Conservation (phyloP, 108 stramenopile species). For the Cyclotella choctawhatcheeana region DNA sequence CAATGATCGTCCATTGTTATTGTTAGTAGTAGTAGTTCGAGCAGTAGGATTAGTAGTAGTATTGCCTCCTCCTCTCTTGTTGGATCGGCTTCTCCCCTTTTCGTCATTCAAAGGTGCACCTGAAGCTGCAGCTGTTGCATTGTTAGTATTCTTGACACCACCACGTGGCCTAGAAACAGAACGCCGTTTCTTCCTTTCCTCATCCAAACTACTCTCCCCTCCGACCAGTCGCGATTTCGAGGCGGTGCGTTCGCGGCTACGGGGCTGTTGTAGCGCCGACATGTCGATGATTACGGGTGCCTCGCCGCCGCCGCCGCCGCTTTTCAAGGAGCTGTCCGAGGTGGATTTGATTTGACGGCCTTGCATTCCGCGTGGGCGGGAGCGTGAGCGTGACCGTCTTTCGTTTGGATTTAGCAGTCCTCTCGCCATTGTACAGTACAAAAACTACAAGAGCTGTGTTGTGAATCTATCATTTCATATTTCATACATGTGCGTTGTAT, state of each 20-base stretch:
- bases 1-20: too few species aligned
- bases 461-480: not conserved
- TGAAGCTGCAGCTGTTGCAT: too few species aligned
- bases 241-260: not conserved
- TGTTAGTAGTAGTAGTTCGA: too few species aligned
- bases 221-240: not conserved
- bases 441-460: too few species aligned
- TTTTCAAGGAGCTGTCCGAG: not conserved
- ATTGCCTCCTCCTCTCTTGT: too few species aligned
- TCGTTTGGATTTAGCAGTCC: not conserved
- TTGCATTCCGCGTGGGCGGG: not conserved
- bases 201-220: not conserved
- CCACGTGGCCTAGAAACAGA: not conserved
- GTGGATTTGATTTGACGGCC: conserved; percentile 5
- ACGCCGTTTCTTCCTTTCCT: not conserved
- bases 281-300: conserved; percentile 3
- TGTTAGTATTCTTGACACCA: not conserved
- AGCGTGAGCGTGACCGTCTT: not conserved
- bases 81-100: too few species aligned
- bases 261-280: not conserved
- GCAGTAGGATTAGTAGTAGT: too few species aligned
- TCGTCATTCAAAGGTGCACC: too few species aligned
- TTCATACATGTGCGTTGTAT: not conserved
- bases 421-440: not conserved
- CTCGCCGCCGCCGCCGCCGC: not conserved